Conservation (phyloP, 2,329 filamentous ascomycete genomes). For the Nothopassalora personata region DNA sequence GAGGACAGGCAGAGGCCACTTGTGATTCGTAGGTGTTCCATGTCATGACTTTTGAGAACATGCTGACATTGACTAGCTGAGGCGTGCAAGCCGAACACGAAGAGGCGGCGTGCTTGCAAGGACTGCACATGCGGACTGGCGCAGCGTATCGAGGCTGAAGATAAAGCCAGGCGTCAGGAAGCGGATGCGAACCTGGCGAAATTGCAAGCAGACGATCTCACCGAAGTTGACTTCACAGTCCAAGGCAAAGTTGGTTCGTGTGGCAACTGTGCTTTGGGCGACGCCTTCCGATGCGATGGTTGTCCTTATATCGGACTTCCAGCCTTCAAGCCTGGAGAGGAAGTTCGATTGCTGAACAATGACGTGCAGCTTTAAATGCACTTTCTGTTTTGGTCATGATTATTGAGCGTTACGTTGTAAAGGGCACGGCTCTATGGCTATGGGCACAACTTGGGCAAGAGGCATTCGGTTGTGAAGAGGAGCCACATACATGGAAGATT, state of each 20-base stretch:
- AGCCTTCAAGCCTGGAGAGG: slow-evolving; percentile 94
- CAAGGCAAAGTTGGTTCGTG: slow-evolving; percentile 93
- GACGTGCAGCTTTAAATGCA: slow-evolving; percentile 65
- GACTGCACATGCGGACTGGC: slow-evolving; percentile 95
- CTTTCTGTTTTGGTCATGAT: not conserved
- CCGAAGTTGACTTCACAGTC: slow-evolving; percentile 95
- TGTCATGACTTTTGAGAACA: not conserved
- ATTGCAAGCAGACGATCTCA: slow-evolving; percentile 70
- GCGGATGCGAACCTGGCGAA: slow-evolving; percentile 47
- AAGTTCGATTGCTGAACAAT: slow-evolving; percentile 82
- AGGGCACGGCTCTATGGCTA: not conserved
- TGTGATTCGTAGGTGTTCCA: slow-evolving; percentile 59
- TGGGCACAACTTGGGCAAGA: not conserved
- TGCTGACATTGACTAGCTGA: slow-evolving; percentile 51
- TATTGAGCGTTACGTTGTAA: not conserved
- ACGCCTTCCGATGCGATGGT: slow-evolving; percentile 62
- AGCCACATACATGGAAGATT: not conserved
- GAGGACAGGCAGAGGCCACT: slow-evolving; percentile 75
- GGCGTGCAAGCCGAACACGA: slow-evolving; percentile 83
- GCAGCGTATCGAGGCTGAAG: slow-evolving; percentile 79
- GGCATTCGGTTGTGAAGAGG: not conserved
- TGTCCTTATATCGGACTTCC: slow-evolving; percentile 88
- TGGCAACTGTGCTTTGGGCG: slow-evolving; percentile 87
- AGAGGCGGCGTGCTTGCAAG: slow-evolving; percentile 90
- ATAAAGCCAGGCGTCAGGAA: slow-evolving; percentile 49